phyloP scores from a whole-genome alignment of 2,329 filamentous ascomycete genomes.

The Aspergillus pseudoglaucus region DNA sequence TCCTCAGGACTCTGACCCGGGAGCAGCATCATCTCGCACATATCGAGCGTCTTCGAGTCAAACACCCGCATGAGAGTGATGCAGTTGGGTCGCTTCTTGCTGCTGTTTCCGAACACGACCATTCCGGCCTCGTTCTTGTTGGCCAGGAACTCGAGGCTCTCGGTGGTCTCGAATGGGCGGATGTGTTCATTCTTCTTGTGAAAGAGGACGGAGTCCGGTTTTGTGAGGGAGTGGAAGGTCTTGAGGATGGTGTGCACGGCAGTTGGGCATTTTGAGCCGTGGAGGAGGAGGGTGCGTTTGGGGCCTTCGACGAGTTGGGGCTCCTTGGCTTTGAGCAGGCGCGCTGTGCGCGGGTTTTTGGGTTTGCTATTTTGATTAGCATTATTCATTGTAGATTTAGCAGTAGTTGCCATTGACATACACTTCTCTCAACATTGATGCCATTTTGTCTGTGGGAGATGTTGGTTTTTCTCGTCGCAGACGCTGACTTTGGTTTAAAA shows the following conservation, averaged over 20 bases:
- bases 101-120: slow-evolving; percentile 75
- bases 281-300: slow-evolving; percentile 82
- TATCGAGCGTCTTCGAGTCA: slow-evolving; percentile 81
- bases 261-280: slow-evolving; percentile 78
- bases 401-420: slow-evolving; percentile 18
- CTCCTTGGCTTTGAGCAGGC: slow-evolving; percentile 86
- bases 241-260: slow-evolving; percentile 74
- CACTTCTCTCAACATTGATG: slow-evolving; percentile 40
- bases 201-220: slow-evolving; percentile 81
- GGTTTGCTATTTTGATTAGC: slow-evolving; percentile 49
- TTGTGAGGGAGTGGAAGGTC: slow-evolving; percentile 78
- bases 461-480: slow-evolving; percentile 1
- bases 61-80: slow-evolving; percentile 80
- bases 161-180: slow-evolving; percentile 85
- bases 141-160: slow-evolving; percentile 88
- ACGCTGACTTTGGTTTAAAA: slow-evolving; percentile 10
- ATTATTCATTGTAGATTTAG: slow-evolving; percentile 4
- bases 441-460: slow-evolving; percentile 1
- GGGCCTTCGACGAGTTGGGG: slow-evolving; percentile 85
- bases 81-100: slow-evolving; percentile 92
- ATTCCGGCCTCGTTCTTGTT: slow-evolving; percentile 92
- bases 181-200: slow-evolving; percentile 89
- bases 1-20: slow-evolving; percentile 51
- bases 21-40: slow-evolving; percentile 85
- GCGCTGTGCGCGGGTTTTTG: slow-evolving; percentile 83